A percentile compares a stretch with the other conserved stretches of the same genome.
phyloP scores from a whole-genome alignment of 2,329 filamentous ascomycete genomes.

The Ophiostoma quercus region DNA sequence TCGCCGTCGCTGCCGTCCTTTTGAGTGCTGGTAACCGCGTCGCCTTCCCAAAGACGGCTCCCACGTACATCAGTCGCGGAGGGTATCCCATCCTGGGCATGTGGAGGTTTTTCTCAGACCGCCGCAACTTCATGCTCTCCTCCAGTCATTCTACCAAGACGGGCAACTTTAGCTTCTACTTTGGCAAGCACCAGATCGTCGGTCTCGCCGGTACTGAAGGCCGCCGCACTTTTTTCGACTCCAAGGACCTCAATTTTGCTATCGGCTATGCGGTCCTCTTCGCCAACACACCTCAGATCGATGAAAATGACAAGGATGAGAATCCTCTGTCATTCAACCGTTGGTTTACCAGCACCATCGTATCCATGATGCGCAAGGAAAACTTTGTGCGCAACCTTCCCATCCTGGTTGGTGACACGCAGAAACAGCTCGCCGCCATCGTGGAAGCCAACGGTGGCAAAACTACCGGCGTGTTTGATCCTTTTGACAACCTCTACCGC shows the following conservation, averaged over 20 bases:
- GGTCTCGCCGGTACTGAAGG: conserved; percentile 40
- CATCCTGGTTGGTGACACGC: conserved; percentile 41
- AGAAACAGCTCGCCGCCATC: conserved; percentile 37
- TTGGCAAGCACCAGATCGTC: conserved; percentile 43
- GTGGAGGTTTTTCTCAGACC: conserved; percentile 42
- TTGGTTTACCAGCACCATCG: conserved; percentile 34
- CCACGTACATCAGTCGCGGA: conserved; percentile 10
- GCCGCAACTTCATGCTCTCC: conserved; percentile 42
- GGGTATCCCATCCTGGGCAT: conserved; percentile 42
- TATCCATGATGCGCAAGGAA: conserved; percentile 37
- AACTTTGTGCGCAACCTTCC: conserved; percentile 39
- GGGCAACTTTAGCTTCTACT: conserved; percentile 47
- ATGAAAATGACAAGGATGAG: conserved; percentile 11
- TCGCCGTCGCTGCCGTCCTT: conserved; percentile 13
- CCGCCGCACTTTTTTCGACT: conserved; percentile 44
- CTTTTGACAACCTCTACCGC: conserved; percentile 49
- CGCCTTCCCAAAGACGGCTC: conserved; percentile 21
- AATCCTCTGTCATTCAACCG: conserved; percentile 26
- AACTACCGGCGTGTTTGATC: conserved; percentile 40
- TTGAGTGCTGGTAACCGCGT: conserved; percentile 5
- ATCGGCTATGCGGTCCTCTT: conserved; percentile 38
- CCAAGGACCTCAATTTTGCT: conserved; percentile 40
- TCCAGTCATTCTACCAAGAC: conserved; percentile 33
- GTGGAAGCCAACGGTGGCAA: conserved; percentile 29
- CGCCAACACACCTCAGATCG: conserved; percentile 31